Conservation (phyloP, 2,329 filamentous ascomycete species). For the Plectosphaerella sp. region DNA sequence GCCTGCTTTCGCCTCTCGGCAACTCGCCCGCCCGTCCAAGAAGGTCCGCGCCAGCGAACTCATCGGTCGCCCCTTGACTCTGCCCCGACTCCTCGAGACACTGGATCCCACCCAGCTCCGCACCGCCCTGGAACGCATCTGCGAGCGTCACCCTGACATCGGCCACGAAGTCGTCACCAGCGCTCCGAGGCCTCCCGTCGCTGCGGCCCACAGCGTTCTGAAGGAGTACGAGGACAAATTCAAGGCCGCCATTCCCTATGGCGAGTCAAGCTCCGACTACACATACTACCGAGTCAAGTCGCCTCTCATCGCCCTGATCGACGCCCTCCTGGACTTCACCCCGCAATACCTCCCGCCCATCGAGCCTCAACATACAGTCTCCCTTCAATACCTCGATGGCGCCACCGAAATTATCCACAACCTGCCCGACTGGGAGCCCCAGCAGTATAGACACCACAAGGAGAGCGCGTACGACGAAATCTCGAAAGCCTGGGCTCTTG, state of each 20-base stretch:
- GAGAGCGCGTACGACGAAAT: slow-evolving; percentile 96
- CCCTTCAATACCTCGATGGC: slow-evolving; percentile 81
- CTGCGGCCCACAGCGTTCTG: slow-evolving; percentile 75
- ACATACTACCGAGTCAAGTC: slow-evolving; percentile 90
- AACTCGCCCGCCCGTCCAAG: slow-evolving; percentile 63
- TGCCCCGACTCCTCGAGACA: slow-evolving; percentile 83
- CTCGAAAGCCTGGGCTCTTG: slow-evolving; percentile 85
- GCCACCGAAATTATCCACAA: slow-evolving; percentile 87
- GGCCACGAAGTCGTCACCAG: slow-evolving; percentile 77
- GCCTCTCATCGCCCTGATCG: slow-evolving; percentile 72
- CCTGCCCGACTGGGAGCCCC: slow-evolving; percentile 86
- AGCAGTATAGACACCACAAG: slow-evolving; percentile 86
- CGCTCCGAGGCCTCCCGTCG: slow-evolving; percentile 82
- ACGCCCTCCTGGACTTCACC: slow-evolving; percentile 90
- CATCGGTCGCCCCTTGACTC: slow-evolving; percentile 47
- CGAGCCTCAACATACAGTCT: slow-evolving; percentile 78
- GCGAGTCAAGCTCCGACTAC: slow-evolving; percentile 83
- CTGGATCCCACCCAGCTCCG: slow-evolving; percentile 82
- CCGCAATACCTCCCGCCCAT: slow-evolving; percentile 91
- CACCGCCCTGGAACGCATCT: slow-evolving; percentile 83
- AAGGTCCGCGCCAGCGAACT: slow-evolving; percentile 62
- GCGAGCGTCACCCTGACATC: slow-evolving; percentile 82
- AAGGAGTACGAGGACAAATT: slow-evolving; percentile 76
- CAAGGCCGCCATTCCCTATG: slow-evolving; percentile 78
- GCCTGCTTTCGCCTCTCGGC: slow-evolving; percentile 66